Evolutionary conservation across 2,329 filamentous ascomycete species (phyloP).

Genomic region (Talaromyces sp.): DNA sequence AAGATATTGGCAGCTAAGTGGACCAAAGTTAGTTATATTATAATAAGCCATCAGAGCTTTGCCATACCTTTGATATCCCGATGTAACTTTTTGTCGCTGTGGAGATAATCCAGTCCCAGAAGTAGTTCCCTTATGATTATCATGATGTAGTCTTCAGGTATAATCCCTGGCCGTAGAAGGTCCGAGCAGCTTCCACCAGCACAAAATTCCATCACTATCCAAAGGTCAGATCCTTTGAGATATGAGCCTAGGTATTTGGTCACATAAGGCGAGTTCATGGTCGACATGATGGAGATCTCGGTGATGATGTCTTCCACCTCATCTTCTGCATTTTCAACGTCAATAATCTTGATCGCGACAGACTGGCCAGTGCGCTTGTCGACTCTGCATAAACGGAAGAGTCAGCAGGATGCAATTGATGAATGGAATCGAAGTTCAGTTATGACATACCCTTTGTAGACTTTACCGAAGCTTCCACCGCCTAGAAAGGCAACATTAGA

Average conservation of each 20-base stretch:
- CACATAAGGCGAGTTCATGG: conserved; percentile 91
- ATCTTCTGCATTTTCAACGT: conserved; percentile 97
- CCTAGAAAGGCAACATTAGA: conserved; percentile 48
- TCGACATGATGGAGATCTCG: conserved; percentile 94
- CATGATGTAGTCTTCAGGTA: conserved; percentile 92
- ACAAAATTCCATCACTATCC: conserved; percentile 99
- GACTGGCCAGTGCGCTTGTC: conserved; percentile 89
- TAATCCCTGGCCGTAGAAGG: conserved; percentile 85
- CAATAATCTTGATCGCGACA: conserved; percentile 97
- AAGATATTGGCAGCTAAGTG: conserved; percentile 80
- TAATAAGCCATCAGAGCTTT: background rate
- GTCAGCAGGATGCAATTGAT: background rate
- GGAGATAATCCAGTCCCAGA: conserved; percentile 84
- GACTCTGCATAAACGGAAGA: conserved; percentile 53
- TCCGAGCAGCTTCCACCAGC: conserved; percentile 94
- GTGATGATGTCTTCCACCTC: conserved; percentile 99
- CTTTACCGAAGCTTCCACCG: conserved; percentile 95
- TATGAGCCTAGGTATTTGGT: conserved; percentile 98
- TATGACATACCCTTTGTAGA: conserved; percentile 80
- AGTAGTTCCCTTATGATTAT: conserved; percentile 90
- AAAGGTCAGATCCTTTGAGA: conserved; percentile 89
- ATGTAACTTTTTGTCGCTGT: conserved; percentile 92
- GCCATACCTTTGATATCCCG: conserved; percentile 85
- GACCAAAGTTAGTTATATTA: background rate
- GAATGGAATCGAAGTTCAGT: conserved; percentile 1